Evolutionary conservation across 2,329 filamentous ascomycete species (phyloP), one percentile per base, ranked within the genome.

Genomic region (Xylaria sp.): DNA sequence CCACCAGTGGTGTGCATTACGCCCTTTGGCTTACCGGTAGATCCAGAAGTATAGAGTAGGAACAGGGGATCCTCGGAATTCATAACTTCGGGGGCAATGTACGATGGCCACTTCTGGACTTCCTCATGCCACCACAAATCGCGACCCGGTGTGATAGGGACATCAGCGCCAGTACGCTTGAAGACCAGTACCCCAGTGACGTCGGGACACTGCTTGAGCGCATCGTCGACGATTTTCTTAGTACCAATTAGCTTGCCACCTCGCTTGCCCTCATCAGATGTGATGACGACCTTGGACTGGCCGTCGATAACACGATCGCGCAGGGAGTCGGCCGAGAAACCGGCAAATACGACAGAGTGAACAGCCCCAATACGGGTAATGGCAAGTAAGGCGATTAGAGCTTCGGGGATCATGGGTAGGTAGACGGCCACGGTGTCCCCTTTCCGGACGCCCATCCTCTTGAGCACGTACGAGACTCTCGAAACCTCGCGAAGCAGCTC

Each of bases 71-170:
- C 96, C 81, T 99, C 96, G 0, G 96, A 92, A 85, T 88, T 93
- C 87, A 99, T 91, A 72, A 89, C 82, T 85, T 97, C 94, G 12
- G 95, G 94, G 34, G 95, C 85, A 78, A 97, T 91, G 86, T 98
- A 98, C 76, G 89, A 87, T 71, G 96, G 96, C 89, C 93, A 98
- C 85, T 97, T 98, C 80, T 97, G 93, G 63, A 95, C 90, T 87
- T 98, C 95, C 84, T 98, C 96, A 81, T 98, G 94, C 96, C 96
- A 99, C 96, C 96, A 99, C 78, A 89, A 87, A 81, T 99, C 96
- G 77, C 96, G 90, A 72, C 93, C 94, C 73, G 89, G 82, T 60
- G 93, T 97, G 92, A 92, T 95, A 72, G 95, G 94, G 23, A 98
- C 90, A 61, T 97, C 94, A 57, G 94, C 91, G 60, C 95, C 95